Base-by-base conservation (phyloP, 768 basidiomycete genomes). In the Russula sp. region DNA sequence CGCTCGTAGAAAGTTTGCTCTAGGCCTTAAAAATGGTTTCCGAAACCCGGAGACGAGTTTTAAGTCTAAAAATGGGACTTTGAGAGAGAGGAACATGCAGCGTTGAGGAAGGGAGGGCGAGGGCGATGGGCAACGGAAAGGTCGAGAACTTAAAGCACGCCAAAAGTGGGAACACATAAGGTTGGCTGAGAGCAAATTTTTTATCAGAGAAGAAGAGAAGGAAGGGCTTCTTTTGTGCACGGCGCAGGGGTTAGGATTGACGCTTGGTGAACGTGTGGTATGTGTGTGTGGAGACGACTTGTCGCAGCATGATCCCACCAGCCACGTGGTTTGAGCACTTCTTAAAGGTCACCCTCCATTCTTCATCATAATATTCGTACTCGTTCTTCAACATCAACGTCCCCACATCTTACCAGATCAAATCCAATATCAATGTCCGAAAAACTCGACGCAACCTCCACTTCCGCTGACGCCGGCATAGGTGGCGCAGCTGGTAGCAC, bases 371-470 rank as follows among this genome's bases (percentile, higher is more conserved):
- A 10, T 44, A 45, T 44, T 37, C 34, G 32, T 22, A 35, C 44
- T 37, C 42, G 22, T 31, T 14, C 51, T 14, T 44, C 18, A 39
- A 35, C 34, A 53, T 37, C 53, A 39, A 45, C 22, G 11, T 13
- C 39, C 22, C 16, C 32, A 59, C 51, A 42, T 62, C 61, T 45
- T 65, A 44, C 22, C 34, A 57, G 47, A 48, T 57, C 57, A n/a
- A 22, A 48, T 16, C 31, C 37, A 48, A 59, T 16, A 42, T 14
- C 32, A 57, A 74, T 75, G 74, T 66, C 71, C 61, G 74, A 75
- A 65, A 84, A 82, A 75, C 72, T 79, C 73, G 84, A 87, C 73
- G 80, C 79, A 61, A 82, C 79, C 32, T 80, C 84, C 49, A 73
- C 81, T 37, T 81, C 84, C 62, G 79, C 80, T 69, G 84, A 87